Conservation (phyloP, 768 basidiomycete genomes). For the Amanita brunnescens region DNA sequence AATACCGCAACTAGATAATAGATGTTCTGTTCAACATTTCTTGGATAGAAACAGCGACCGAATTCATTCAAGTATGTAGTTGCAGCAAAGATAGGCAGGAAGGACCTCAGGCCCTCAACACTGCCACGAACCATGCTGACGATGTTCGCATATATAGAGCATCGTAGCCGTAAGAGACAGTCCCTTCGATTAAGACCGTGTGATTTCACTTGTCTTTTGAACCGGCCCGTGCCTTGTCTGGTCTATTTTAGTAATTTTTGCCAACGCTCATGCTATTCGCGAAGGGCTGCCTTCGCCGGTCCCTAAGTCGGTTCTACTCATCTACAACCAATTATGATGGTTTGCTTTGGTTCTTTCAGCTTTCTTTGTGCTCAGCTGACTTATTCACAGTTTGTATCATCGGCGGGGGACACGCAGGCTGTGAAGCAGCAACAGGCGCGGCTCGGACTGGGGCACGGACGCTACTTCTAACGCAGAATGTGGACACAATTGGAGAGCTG, state of each 20-base stretch:
- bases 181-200: too few species aligned
- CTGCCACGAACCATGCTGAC: too few species aligned
- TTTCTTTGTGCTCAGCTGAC: neutral
- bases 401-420: slow-evolving; percentile 90
- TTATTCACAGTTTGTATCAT: slow-evolving; percentile 61
- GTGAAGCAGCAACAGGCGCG: slow-evolving; percentile 83
- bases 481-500: slow-evolving; percentile 73
- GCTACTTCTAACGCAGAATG: slow-evolving; percentile 70
- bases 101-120: too few species aligned
- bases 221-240: too few species aligned
- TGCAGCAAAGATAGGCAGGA: too few species aligned
- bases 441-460: slow-evolving; percentile 80
- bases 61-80: too few species aligned
- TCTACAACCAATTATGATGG: slow-evolving; percentile 4
- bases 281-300: slow-evolving; percentile 1
- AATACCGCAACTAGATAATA: too few species aligned
- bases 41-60: too few species aligned
- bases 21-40: too few species aligned
- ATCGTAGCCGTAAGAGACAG: too few species aligned
- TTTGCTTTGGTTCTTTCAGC: neutral
- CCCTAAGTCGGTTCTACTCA: slow-evolving; percentile 2
- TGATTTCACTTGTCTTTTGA: too few species aligned
- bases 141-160: too few species aligned
- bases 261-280: neutral
- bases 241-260: neutral